A percentile compares a stretch with the other conserved stretches of the same genome.
Evolutionary conservation across 140 eudicot species (phyloP).

Genomic region (Cichorium intybus): DNA sequence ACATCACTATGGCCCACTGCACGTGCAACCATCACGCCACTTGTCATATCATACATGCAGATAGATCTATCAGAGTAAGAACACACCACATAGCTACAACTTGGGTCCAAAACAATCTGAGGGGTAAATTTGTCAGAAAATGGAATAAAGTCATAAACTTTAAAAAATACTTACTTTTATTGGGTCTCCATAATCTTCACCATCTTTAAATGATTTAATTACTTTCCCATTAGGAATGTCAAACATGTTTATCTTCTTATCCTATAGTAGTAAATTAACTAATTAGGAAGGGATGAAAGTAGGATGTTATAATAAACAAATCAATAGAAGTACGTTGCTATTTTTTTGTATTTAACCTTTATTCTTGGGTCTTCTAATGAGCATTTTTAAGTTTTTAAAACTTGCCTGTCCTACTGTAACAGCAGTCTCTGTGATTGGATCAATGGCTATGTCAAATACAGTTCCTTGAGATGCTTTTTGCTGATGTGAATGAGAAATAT

Average conservation of each 20-base stretch:
- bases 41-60: conserved; percentile 52
- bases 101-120: conserved; percentile 64
- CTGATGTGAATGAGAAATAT: conserved; percentile 37
- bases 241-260: conserved; percentile 61
- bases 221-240: conserved; percentile 48
- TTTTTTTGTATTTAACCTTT: background rate
- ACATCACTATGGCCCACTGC: conserved; percentile 64
- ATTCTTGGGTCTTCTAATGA: no score
- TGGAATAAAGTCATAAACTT: conserved; percentile 5
- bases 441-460: conserved; percentile 46
- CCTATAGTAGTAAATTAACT: conserved; percentile 34
- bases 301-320: background rate
- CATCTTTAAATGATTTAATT: conserved; percentile 47
- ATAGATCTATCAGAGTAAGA: conserved; percentile 57
- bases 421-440: conserved; percentile 43
- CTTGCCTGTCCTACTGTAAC: conserved; percentile 59
- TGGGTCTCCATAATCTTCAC: conserved; percentile 53
- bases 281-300: background rate
- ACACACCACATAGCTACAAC: conserved; percentile 72
- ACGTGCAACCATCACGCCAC: conserved; percentile 65
- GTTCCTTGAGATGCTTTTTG: conserved; percentile 40
- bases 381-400: background rate
- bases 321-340: background rate
- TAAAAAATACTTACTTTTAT: conserved; percentile 36
- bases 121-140: conserved; percentile 26